A percentile compares a stretch with the other conserved stretches of the same genome.
Evolutionary conservation across 1,284 basidiomycete species (phyloP).

Genomic region (Agaricales sp.): DNA sequence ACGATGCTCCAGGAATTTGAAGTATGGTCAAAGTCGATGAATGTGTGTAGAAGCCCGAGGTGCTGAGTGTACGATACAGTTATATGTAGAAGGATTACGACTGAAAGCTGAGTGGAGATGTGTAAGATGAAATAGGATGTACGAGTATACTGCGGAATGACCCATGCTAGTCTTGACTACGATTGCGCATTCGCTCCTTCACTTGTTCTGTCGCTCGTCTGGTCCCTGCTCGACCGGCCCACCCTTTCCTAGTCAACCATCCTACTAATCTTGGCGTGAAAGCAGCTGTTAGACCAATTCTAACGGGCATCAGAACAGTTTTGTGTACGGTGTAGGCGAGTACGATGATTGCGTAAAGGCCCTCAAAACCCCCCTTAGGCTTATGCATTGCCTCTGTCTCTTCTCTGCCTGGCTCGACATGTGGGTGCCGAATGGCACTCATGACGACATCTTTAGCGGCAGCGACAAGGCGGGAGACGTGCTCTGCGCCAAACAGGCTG

Average conservation of each 20-base stretch:
- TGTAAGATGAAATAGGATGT: too few relatives aligned
- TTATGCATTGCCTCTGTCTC: conserved; percentile 32
- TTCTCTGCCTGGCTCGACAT: conserved; percentile 56
- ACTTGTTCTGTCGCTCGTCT: conserved; percentile 37
- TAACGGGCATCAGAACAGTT: conserved; percentile 83
- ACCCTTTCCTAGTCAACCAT: conserved; percentile 68
- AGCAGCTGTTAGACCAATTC: conserved; percentile 83
- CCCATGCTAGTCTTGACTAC: conserved; percentile 1
- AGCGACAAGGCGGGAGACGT: conserved; percentile 63
- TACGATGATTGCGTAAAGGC: conserved; percentile 85
- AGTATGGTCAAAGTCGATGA: not conserved
- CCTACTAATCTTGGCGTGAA: conserved; percentile 79
- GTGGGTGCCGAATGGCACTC: conserved; percentile 32
- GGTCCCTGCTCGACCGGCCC: conserved; percentile 64
- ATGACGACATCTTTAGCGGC: conserved; percentile 42
- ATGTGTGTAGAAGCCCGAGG: not conserved
- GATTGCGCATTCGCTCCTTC: not conserved
- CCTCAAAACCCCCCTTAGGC: conserved; percentile 40
- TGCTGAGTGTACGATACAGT: not conserved
- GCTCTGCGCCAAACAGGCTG: conserved; percentile 84
- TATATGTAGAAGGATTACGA: not conserved
- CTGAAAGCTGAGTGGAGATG: not conserved
- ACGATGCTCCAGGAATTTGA: not conserved
- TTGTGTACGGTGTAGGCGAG: conserved; percentile 96
- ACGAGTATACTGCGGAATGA: too few relatives aligned